These are phyloP conservation scores for Leccinum boreale DNA, from an alignment of 768 basidiomycete genomes.

Conservation along the genomic window DNA sequence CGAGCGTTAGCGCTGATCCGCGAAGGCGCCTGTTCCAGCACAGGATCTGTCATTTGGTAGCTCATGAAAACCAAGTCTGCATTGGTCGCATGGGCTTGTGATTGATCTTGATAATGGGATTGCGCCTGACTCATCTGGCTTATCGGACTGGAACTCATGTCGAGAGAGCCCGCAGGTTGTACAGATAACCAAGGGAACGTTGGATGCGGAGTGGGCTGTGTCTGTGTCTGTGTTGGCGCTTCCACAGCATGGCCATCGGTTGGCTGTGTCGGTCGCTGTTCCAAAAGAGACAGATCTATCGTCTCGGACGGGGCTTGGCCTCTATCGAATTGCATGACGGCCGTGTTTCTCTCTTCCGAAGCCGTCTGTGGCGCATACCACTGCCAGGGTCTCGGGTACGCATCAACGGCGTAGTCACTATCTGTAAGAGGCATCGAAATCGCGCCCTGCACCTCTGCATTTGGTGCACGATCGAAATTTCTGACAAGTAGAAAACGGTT, in stretches of 20 bases:
- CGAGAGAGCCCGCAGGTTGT: neutral
- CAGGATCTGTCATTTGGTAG: constrained; percentile 1
- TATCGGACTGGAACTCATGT: neutral
- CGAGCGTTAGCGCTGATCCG: neutral
- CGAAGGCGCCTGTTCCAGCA: constrained; percentile 4
- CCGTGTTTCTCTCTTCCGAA: neutral
- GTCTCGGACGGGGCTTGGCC: constrained; percentile 14
- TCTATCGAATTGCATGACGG: neutral
- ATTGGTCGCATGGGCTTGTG: neutral
- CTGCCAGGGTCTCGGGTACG: neutral
- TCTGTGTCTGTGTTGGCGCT: constrained; percentile 10
- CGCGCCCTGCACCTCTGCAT: neutral
- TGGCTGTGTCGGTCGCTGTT: neutral
- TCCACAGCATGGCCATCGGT: constrained; percentile 21
- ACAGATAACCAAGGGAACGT: neutral
- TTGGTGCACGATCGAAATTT: neutral
- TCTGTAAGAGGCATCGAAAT: neutral
- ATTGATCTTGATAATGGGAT: neutral
- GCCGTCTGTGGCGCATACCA: neutral
- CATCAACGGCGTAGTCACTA: neutral
- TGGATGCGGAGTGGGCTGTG: neutral
- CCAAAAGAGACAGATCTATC: neutral
- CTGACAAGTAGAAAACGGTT: constrained; percentile 5
- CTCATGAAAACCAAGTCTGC: neutral
- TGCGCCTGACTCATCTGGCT: neutral